Evolutionary conservation across 768 basidiomycete species (phyloP).

Genomic region (Lactarius vividus): DNA sequence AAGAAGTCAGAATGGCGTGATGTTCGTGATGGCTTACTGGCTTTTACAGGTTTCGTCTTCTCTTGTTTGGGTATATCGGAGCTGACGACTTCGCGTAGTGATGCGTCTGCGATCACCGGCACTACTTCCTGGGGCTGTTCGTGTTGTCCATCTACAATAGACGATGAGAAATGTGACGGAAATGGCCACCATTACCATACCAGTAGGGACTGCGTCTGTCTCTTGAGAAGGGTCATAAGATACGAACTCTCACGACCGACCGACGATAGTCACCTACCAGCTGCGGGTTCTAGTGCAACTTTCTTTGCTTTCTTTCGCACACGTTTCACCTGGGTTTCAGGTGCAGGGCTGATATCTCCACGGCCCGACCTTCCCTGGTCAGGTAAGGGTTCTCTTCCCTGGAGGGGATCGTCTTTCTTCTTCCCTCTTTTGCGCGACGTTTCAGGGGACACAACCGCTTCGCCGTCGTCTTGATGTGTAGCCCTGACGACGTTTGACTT

Average conservation of each 20-base stretch:
- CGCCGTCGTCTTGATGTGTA: not conserved
- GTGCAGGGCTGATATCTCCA: not conserved
- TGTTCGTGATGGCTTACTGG: conserved; percentile 6
- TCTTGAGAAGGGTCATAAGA: not conserved
- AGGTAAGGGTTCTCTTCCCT: not conserved
- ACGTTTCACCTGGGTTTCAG: conserved; percentile 5
- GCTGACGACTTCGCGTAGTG: not conserved
- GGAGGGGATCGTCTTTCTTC: not conserved
- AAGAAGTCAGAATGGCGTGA: not conserved
- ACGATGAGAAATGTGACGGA: not conserved
- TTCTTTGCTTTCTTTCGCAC: conserved; percentile 1
- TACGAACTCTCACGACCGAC: not conserved
- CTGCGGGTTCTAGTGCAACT: not conserved
- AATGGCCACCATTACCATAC: not conserved
- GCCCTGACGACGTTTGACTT: not conserved
- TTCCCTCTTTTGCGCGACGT: conserved; percentile 7
- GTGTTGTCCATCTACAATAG: not conserved
- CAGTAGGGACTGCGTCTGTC: not conserved
- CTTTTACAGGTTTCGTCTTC: not conserved
- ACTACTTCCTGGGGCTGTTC: not conserved
- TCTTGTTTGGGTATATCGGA: not conserved
- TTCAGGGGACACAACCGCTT: not conserved
- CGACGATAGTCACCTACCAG: conserved; percentile 8
- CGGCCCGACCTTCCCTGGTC: not conserved
- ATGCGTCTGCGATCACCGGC: not conserved